Percentiles rank a stretch among this genome's conserved stretches.
Conservation (phyloP, 2,329 filamentous ascomycete genomes). For the Penicillium decumbens region DNA sequence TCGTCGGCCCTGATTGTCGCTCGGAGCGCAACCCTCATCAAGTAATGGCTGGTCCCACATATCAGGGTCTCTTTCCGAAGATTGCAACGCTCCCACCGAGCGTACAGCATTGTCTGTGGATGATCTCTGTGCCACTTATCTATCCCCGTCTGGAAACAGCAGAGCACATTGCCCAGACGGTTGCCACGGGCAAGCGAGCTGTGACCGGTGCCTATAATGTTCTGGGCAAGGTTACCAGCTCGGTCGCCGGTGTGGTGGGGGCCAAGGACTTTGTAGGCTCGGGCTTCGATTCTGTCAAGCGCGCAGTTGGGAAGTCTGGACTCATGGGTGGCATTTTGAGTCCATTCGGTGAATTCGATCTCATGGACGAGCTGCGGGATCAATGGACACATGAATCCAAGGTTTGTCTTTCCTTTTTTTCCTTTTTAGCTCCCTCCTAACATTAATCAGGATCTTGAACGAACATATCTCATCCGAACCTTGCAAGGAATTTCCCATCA, state of each 20-base stretch:
- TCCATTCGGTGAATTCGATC: constrained; percentile 92
- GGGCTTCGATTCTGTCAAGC: constrained; percentile 92
- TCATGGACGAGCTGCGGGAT: constrained; percentile 89
- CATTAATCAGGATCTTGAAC: constrained; percentile 67
- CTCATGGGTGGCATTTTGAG: constrained; percentile 94
- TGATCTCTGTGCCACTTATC: constrained; percentile 83
- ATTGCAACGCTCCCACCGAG: constrained; percentile 83
- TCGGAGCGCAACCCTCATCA: constrained; percentile 86
- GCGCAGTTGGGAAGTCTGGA: constrained; percentile 89
- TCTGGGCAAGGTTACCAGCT: constrained; percentile 89
- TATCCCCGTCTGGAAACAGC: constrained; percentile 90
- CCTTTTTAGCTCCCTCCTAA: background rate
- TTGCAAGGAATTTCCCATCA: constrained; percentile 92
- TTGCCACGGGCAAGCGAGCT: constrained; percentile 92
- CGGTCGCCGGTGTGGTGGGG: constrained; percentile 89
- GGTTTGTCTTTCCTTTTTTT: constrained; percentile 38
- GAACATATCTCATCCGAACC: constrained; percentile 93
- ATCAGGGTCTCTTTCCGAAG: constrained; percentile 95
- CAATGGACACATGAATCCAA: constrained; percentile 98
- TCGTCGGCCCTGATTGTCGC: constrained; percentile 84
- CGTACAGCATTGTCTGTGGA: constrained; percentile 95
- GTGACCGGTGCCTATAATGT: constrained; percentile 96
- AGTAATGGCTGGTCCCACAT: constrained; percentile 92
- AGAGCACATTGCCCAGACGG: constrained; percentile 83
- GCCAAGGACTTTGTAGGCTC: constrained; percentile 89